Base-by-base conservation (phyloP, 2,329 filamentous ascomycete genomes). In the Metarhizium humberi region DNA sequence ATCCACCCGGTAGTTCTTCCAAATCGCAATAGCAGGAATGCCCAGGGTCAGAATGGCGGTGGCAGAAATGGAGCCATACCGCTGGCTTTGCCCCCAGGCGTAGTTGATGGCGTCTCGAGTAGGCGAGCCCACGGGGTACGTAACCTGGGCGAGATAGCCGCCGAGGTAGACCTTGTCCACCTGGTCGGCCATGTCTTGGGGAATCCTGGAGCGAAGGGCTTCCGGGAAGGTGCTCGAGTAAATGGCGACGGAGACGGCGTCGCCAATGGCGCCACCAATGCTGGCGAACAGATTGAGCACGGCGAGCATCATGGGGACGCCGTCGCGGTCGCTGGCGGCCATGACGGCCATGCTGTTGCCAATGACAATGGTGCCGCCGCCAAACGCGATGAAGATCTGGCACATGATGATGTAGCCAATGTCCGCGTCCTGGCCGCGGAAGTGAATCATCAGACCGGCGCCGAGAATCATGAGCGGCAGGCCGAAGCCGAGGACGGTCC, bases 361-460 rank as follows among this genome's bases (percentile, higher is more conserved):
- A 50, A 85, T 79, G 56, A 81, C 78, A 6, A 84, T 71, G 11
- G 78, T 73, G 13, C 80, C 81, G 4, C 80, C 81, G 4, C 77
- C 78, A 40, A 81, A 74, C 6, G 81, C 78, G 57, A 86, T 77
- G 56, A 85, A 75, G 50, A 85, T 74, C 63, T 86, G 81, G 49
- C 78, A 81, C 67, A 81, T 78, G 63, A 85, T 66, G 16, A 85
- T 71, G 63, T 79, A 78, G 3, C 76, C 71, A 25, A 81, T 70
- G 30, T 75, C 73, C 50, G 70, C 72, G 46, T 76, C 71, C 48
- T 79, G 76, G 56, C 75, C 72, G 25, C 81, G 79, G 68, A 79
- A 83, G 36, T 79, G 65, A 57, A 84, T 75, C 79, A 85, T 82
- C 42, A 84, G 67, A 3, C 78, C 73, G 3, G 80, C 69, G 1